Evolutionary conservation across 331 rosid genomes (phyloP).

Genomic region (Arachis monticola): DNA sequence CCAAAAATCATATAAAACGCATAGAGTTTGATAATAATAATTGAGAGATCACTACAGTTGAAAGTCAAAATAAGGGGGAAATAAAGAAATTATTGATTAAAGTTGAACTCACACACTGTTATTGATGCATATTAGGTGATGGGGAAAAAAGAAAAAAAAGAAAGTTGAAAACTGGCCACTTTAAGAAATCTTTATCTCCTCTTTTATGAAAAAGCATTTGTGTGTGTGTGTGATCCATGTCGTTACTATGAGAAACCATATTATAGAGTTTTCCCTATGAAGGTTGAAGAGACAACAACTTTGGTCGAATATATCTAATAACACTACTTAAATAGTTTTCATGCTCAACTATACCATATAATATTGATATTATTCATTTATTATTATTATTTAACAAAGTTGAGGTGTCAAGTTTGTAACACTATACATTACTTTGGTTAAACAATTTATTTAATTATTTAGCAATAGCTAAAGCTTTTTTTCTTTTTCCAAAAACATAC

Average conservation of each 20-base stretch:
- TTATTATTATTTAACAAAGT: slow-evolving; percentile 25
- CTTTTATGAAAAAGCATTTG: slow-evolving; percentile 46
- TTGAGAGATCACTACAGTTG: background rate
- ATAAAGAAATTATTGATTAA: slow-evolving; percentile 37
- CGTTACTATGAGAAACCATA: slow-evolving; percentile 32
- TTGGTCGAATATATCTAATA: background rate
- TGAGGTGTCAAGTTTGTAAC: slow-evolving; percentile 31
- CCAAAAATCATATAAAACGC: slow-evolving; percentile 35
- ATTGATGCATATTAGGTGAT: slow-evolving; percentile 34
- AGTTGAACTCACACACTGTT: slow-evolving; percentile 29
- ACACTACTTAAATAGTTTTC: background rate
- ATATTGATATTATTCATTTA: background rate
- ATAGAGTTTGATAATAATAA: slow-evolving; percentile 2
- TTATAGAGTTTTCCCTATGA: background rate
- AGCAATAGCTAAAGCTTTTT: slow-evolving; percentile 13
- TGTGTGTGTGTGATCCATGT: slow-evolving; percentile 13
- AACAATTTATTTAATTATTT: background rate
- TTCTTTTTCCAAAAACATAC: slow-evolving; percentile 24
- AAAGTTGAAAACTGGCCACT: slow-evolving; percentile 12
- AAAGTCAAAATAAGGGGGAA: background rate
- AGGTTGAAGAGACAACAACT: slow-evolving; percentile 37
- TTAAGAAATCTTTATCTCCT: slow-evolving; percentile 40
- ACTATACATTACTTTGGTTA: slow-evolving; percentile 15
- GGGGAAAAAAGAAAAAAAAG: slow-evolving; percentile 11
- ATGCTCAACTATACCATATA: background rate